Evolutionary conservation across 2,329 filamentous ascomycete genomes (phyloP), one percentile per base, ranked within the genome.

Genomic region (Alternaria novae-zelandiae): DNA sequence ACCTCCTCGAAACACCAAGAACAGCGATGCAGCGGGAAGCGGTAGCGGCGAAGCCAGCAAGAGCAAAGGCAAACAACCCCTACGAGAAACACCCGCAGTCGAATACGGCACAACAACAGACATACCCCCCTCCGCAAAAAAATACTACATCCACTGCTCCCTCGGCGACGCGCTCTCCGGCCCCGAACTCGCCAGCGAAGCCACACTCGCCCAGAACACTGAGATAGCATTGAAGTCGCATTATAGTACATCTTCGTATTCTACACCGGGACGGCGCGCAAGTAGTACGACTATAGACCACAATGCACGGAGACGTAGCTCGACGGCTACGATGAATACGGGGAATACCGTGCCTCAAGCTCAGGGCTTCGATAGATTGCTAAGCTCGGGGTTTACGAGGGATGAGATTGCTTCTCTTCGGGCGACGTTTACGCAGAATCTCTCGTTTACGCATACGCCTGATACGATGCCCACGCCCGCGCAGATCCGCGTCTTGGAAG

Each of bases 101-200:
- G 67, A 69, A 66, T 61, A 70, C 49, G 68, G 65, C 54, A 70
- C 61, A 30, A 70, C 59, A 12, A 46, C 30, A 51, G 70, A 58
- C 28, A 62, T 71, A 43, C 71, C 71, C 1, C 44, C 69, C 8
- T 69, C 73, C 8, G 75, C 75, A 21, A 83, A 84, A 41, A 86
- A 91, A 47, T 87, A 97, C 73, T 97, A 97, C 79, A 90, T 98
- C 65, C 96, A 97, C 83, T 98, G 95, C 85, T 95, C 93, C n/a
- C 92, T 98, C 62, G 94, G 94, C 58, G 87, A 89, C 78, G 84
- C 87, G 25, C 86, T 98, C 12, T 87, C 90, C 0, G 77, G 86
- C 12, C 76, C 84, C 1, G 93, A 97, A 61, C 86, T 98, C 21
- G 86, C 85, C 2, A 85, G 84, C 13, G 94, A 97, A 82, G 86